Evolutionary conservation across 2,329 filamentous ascomycete genomes (phyloP).

Genomic region (Verticillium zaregamsianum): DNA sequence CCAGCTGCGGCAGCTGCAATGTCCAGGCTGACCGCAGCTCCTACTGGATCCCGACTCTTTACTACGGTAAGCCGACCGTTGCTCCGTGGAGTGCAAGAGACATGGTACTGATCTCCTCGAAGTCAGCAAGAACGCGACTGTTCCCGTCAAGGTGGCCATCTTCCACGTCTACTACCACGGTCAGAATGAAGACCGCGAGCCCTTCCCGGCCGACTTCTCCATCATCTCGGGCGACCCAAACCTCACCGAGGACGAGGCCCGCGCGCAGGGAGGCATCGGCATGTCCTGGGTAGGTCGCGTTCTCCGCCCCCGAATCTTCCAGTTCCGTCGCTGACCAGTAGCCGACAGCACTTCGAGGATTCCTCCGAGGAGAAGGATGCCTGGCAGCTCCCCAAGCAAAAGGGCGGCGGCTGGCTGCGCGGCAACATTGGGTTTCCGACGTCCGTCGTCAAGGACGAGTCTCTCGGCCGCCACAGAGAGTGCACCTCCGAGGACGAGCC

Average conservation of each 20-base stretch:
- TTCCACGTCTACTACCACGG: conserved; percentile 2
- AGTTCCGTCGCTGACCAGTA: background rate
- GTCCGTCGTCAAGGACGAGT: conserved; percentile 1
- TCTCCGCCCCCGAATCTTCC: background rate
- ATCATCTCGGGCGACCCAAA: conserved; percentile 1
- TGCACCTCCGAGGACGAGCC: background rate
- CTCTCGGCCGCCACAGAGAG: background rate
- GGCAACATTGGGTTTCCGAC: conserved; percentile 1
- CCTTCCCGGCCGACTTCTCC: conserved; percentile 1
- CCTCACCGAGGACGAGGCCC: background rate
- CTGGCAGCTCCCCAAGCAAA: conserved; percentile 1
- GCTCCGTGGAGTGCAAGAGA: background rate
- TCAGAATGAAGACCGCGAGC: background rate
- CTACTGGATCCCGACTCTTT: conserved; percentile 2
- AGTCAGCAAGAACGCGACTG: conserved; percentile 1
- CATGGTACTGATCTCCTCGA: background rate
- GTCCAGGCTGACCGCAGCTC: background rate
- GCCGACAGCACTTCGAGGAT: background rate
- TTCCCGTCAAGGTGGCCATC: conserved; percentile 3
- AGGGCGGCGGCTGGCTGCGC: conserved; percentile 2
- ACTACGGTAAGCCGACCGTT: background rate
- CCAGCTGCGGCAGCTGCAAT: background rate
- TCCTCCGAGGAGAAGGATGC: conserved; percentile 1
- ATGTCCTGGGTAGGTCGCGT: background rate
- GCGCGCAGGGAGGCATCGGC: background rate